Evolutionary conservation across 495 filamentous ascomycete species (phyloP).

Genomic region (Penicillium bialowiezense): DNA sequence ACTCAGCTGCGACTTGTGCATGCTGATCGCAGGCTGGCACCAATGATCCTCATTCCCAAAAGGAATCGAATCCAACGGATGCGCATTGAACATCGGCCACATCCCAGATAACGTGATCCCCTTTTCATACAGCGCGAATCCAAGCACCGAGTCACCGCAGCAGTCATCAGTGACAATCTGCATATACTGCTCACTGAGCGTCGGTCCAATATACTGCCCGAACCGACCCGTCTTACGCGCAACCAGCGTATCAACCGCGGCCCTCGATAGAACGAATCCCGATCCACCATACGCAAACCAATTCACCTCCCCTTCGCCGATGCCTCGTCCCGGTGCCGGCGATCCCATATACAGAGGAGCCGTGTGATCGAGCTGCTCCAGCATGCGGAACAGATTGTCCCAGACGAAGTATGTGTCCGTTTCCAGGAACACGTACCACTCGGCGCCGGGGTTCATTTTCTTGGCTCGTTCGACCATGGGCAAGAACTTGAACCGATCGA

Average conservation of each 20-base stretch:
- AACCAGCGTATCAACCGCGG: conserved; percentile 38
- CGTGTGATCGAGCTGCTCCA: conserved; percentile 47
- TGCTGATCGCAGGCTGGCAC: conserved; percentile 52
- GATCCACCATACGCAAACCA: conserved; percentile 55
- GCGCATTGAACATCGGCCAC: conserved; percentile 54
- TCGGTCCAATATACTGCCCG: conserved; percentile 16
- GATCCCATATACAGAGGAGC: conserved; percentile 53
- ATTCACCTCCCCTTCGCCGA: conserved; percentile 30
- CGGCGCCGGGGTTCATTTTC: conserved; percentile 46
- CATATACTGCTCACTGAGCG: conserved; percentile 34
- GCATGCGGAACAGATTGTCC: conserved; percentile 57
- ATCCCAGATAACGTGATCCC: conserved; percentile 44
- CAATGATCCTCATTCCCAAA: conserved; percentile 35
- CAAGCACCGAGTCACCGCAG: conserved; percentile 54
- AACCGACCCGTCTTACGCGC: conserved; percentile 17
- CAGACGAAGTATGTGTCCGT: conserved; percentile 63
- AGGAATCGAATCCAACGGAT: conserved; percentile 35
- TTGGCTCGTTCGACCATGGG: conserved; percentile 58
- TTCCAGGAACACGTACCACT: conserved; percentile 65
- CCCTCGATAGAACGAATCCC: conserved; percentile 51
- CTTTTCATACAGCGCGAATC: conserved; percentile 42
- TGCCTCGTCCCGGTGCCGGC: conserved; percentile 32
- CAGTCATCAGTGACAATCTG: conserved; percentile 39
- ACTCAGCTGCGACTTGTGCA: conserved; percentile 43
- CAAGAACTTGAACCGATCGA: conserved; percentile 66